Evolutionary conservation across 1,139 yeast species (phyloP).

Genomic region (Saccharomycopsis phalli): DNA sequence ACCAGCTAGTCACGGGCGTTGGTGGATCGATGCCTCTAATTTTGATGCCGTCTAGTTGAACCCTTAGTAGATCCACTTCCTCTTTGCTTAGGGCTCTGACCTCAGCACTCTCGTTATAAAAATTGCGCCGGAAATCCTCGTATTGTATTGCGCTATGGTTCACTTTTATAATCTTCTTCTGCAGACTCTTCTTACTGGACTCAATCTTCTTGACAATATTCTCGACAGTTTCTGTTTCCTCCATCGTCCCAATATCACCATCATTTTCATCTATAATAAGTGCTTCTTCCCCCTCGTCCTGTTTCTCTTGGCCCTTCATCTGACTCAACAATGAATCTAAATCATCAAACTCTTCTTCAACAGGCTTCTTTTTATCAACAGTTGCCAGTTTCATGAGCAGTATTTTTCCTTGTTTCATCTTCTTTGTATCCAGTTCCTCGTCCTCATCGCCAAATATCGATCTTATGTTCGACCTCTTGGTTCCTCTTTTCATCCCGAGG

Average conservation of each 20-base stretch:
- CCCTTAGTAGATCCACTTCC: conserved; percentile 48
- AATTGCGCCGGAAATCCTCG: conserved; percentile 49
- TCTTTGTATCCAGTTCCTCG: not conserved
- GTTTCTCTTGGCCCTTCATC: conserved; percentile 10
- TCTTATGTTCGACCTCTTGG: not conserved
- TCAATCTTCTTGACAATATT: conserved; percentile 29
- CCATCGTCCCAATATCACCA: conserved; percentile 28
- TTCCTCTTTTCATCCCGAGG: not conserved
- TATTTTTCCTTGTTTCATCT: not conserved
- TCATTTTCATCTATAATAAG: conserved; percentile 35
- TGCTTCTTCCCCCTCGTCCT: conserved; percentile 29
- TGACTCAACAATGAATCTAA: conserved; percentile 1
- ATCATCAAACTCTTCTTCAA: conserved; percentile 9
- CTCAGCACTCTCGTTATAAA: conserved; percentile 61
- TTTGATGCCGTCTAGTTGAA: conserved; percentile 52
- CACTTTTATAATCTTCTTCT: conserved; percentile 33
- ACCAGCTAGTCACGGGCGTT: conserved; percentile 68
- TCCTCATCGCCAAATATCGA: not conserved
- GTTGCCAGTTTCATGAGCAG: not conserved
- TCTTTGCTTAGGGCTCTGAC: conserved; percentile 36
- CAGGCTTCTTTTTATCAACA: conserved; percentile 2
- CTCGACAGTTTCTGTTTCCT: conserved; percentile 20
- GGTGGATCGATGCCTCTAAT: conserved; percentile 54
- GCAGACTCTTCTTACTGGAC: conserved; percentile 28
- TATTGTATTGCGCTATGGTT: conserved; percentile 43